phyloP scores from a whole-genome alignment of 2,329 filamentous ascomycete genomes.

The Aspergillus fumigatus region DNA sequence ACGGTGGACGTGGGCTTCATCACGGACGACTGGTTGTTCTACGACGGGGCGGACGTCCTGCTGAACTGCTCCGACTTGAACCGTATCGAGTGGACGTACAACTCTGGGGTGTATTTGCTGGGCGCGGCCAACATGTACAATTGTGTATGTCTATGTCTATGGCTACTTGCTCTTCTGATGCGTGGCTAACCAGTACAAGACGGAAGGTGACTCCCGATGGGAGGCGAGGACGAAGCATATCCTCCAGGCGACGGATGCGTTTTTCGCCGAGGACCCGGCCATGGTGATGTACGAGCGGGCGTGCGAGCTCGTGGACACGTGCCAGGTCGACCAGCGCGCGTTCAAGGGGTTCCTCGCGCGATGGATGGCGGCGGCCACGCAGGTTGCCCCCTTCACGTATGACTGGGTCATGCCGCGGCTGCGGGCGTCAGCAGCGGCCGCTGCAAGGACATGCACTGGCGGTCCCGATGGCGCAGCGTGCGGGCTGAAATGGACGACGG shows the following conservation, averaged over 20 bases:
- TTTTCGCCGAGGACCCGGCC: conserved; percentile 41
- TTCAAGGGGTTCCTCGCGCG: conserved; percentile 64
- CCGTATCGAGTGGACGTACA: conserved; percentile 55
- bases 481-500: conserved; percentile 38
- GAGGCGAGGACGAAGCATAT: conserved; percentile 47
- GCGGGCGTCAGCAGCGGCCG: conserved; percentile 49
- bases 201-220: conserved; percentile 47
- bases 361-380: conserved; percentile 55
- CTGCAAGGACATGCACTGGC: conserved; percentile 51
- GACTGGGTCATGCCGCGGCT: conserved; percentile 51
- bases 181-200: conserved; percentile 23
- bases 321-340: conserved; percentile 59
- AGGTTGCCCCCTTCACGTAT: conserved; percentile 55
- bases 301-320: conserved; percentile 53
- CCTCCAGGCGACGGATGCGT: conserved; percentile 51
- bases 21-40: conserved; percentile 48
- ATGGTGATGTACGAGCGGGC: conserved; percentile 56
- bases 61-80: conserved; percentile 50
- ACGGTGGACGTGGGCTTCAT: conserved; percentile 48
- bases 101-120: conserved; percentile 51
- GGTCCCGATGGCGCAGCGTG: conserved; percentile 37
- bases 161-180: neutral
- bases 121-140: conserved; percentile 57
- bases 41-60: conserved; percentile 51
- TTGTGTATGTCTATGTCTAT: conserved; percentile 29